A percentile compares a stretch with the other conserved stretches of the same genome.
Conservation (phyloP, 2,329 filamentous ascomycete genomes). For the Aspergillus versicolor region DNA sequence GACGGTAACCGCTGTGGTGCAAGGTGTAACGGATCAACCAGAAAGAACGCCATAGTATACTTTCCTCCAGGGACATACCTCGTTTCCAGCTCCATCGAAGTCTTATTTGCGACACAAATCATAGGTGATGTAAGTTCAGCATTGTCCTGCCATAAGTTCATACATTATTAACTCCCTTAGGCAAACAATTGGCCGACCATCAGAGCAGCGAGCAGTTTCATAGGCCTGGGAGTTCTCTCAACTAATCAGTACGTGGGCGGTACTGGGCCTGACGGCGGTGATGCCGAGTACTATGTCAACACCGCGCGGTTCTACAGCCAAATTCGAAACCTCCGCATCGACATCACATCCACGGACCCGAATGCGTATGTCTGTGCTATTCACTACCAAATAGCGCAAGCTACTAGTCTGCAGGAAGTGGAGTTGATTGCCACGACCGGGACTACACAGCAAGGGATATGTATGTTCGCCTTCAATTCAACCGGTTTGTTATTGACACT, state of each 20-base stretch:
- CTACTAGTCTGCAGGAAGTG: constrained; percentile 65
- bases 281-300: constrained; percentile 67
- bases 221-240: constrained; percentile 79
- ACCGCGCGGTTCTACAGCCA: constrained; percentile 49
- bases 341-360: constrained; percentile 51
- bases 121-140: constrained; percentile 13
- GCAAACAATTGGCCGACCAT: constrained; percentile 25
- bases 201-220: constrained; percentile 60
- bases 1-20: constrained; percentile 19
- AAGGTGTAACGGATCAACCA: constrained; percentile 18
- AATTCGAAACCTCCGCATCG: constrained; percentile 72
- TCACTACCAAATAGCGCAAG: constrained; percentile 74
- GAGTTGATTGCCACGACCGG: constrained; percentile 6
- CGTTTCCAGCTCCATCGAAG: constrained; percentile 16
- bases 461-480: background rate
- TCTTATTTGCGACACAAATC: constrained; percentile 19
- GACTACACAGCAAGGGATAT: constrained; percentile 6
- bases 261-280: constrained; percentile 7
- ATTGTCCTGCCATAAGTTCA: too few species aligned
- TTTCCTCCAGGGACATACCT: constrained; percentile 41
- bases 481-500: background rate
- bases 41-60: constrained; percentile 36
- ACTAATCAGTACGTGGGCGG: constrained; percentile 67
- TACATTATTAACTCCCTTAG: background rate
- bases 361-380: constrained; percentile 56